phyloP scores from a whole-genome alignment of 148 eudicot species.

The Amaranthus cruentus region DNA sequence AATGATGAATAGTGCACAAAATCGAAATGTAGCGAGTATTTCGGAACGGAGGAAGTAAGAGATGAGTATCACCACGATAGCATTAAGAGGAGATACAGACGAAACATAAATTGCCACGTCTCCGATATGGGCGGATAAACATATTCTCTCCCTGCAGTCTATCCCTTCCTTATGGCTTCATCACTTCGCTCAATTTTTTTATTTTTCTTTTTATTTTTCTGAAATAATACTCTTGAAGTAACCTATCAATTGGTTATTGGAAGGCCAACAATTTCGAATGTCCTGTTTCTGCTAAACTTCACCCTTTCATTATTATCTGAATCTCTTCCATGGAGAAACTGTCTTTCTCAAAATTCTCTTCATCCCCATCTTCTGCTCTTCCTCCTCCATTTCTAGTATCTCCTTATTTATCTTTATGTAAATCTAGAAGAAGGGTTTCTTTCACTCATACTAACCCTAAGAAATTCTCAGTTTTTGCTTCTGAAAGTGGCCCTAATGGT shows the following conservation, averaged over 20 bases:
- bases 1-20: too few relatives aligned
- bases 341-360: slow-evolving; percentile 34
- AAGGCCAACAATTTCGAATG: slow-evolving; percentile 4
- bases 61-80: too few relatives aligned
- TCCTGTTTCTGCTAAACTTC: not conserved
- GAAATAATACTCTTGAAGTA: too few relatives aligned
- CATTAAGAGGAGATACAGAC: not conserved
- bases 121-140: slow-evolving; percentile 28
- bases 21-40: too few relatives aligned
- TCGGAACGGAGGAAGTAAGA: too few relatives aligned
- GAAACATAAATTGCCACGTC: slow-evolving; percentile 26
- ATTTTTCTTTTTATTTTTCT: too few relatives aligned
- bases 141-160: not conserved
- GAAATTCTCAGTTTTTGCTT: slow-evolving; percentile 45
- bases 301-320: not conserved
- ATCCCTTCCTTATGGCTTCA: slow-evolving; percentile 5
- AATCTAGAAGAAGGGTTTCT: slow-evolving; percentile 29
- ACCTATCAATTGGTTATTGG: too few relatives aligned
- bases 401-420: slow-evolving; percentile 19
- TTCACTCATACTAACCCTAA: slow-evolving; percentile 28
- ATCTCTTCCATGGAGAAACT: slow-evolving; percentile 40
- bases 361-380: slow-evolving; percentile 26
- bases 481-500: slow-evolving; percentile 37
- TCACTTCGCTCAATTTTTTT: not conserved
- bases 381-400: slow-evolving; percentile 28